Conservation (phyloP, 352 stramenopile species). For the Phytophthora agathidicida region DNA sequence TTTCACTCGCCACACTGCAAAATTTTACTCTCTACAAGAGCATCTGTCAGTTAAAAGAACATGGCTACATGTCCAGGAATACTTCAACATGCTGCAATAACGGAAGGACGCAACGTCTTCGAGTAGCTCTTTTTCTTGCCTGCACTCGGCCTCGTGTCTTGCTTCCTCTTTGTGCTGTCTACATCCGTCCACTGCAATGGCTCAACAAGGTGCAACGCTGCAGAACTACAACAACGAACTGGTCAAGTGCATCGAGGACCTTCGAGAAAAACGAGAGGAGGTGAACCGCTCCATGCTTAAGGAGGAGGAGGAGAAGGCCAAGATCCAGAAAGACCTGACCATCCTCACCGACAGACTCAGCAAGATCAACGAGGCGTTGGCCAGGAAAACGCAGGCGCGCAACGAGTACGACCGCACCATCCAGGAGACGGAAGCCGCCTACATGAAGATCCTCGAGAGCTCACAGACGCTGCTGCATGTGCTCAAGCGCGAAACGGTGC, state of each 20-base stretch:
- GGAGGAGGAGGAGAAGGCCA: conserved; percentile 94
- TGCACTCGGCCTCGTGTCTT: conserved; percentile 2
- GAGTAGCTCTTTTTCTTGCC: neutral
- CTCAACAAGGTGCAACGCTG: conserved; percentile 92
- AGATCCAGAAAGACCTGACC: conserved; percentile 94
- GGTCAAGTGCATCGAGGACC: conserved; percentile 95
- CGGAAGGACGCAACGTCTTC: conserved; percentile 11
- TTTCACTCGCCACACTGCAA: neutral
- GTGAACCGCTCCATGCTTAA: conserved; percentile 93
- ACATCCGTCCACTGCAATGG: conserved; percentile 46
- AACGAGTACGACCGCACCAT: conserved; percentile 96
- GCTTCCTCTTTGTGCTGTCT: neutral
- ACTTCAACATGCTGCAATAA: conserved; percentile 21
- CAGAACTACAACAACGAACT: conserved; percentile 97
- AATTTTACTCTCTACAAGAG: neutral
- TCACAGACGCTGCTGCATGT: conserved; percentile 95
- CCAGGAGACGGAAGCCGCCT: conserved; percentile 93
- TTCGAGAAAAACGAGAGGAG: conserved; percentile 92
- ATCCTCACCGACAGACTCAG: conserved; percentile 91
- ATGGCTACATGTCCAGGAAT: conserved; percentile 27
- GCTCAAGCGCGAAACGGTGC: conserved; percentile 93
- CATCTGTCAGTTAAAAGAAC: conserved; percentile 7
- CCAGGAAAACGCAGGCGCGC: conserved; percentile 87
- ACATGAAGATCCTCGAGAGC: conserved; percentile 97
- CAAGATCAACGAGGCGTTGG: conserved; percentile 93